phyloP scores from a whole-genome alignment of 192 early-diverging fungal species.

The Coemansia sp. region DNA sequence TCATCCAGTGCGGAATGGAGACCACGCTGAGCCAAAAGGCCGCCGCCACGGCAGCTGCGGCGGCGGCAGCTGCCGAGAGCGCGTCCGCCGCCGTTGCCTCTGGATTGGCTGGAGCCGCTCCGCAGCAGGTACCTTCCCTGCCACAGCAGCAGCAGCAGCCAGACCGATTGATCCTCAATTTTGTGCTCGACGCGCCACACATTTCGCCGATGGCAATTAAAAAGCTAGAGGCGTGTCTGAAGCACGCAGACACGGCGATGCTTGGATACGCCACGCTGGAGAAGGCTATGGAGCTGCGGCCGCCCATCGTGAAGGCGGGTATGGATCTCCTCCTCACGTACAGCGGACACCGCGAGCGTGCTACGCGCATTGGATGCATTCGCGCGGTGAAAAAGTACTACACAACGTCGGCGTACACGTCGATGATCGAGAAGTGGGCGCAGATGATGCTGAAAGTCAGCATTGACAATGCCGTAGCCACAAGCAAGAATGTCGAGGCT shows the following conservation, averaged over 20 bases:
- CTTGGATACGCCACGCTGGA: constrained; percentile 41
- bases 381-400: constrained; percentile 45
- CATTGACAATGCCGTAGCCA: constrained; percentile 5
- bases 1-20: constrained; percentile 23
- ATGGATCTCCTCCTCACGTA: constrained; percentile 38
- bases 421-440: constrained; percentile 33
- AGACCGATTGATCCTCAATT: constrained; percentile 31
- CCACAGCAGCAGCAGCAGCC: constrained; percentile 9
- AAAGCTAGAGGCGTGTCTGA: constrained; percentile 30
- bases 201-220: constrained; percentile 6
- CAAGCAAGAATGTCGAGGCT: not conserved
- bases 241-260: constrained; percentile 18
- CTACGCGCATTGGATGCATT: constrained; percentile 47
- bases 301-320: constrained; percentile 34
- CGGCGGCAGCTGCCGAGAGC: not conserved
- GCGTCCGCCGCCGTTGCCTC: constrained; percentile 1
- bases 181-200: constrained; percentile 40
- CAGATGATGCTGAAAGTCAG: constrained; percentile 11
- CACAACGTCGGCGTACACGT: constrained; percentile 3
- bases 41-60: constrained; percentile 18
- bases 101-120: not conserved
- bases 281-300: constrained; percentile 47
- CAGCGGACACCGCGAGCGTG: constrained; percentile 29
- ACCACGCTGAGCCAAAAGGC: constrained; percentile 11
- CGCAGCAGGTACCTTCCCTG: not conserved